Evolutionary conservation across 164 flowering plant genomes (phyloP), one percentile per base, ranked within the genome.

Genomic region (Malania oleifera): DNA sequence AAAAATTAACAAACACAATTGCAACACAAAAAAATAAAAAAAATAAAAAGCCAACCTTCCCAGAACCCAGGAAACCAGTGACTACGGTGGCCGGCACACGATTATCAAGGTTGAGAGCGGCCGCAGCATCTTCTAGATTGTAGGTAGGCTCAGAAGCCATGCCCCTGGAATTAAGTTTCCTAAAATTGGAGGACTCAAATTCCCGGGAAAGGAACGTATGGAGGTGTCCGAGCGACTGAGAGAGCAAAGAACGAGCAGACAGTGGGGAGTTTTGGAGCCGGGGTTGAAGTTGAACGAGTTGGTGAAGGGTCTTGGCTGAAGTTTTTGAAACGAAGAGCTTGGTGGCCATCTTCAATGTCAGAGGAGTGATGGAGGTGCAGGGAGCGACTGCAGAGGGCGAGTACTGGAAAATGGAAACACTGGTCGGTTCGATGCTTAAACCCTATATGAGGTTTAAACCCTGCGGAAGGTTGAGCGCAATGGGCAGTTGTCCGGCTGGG

Each of bases 11-110:
- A n/a, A n/a, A n/a, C n/a, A n/a, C n/a, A n/a, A n/a, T n/a, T n/a
- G n/a, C 20, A 4, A 15, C 8, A 8, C 7, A 23, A 56, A n/a
- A 57, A 48, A 49, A 28, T n/a, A n/a, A 43, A 52, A 58, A 31
- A 44, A 0, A 11, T 20, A 34, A 29, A 51, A 8, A 15, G 15
- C 34, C 7, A 25, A 86, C 98, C 91, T 91, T 91, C 57, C 98
- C 98, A 12, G 98, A 78, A 52, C 98, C 98, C 17, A 91, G 87
- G 62, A 89, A 91, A 3, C 98, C 96, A n/a, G 95, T 87, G 61
- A 89, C 73, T 0, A 91, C 77, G 38, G 96, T 89, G 23, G 95
- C 92, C 0, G 98, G 86, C 23, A 86, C 88, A n/a, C 96, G 78
- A 67, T 59, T 67, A 68, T 91, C 96, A 38, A 52, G 60, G 27